These are phyloP conservation scores for Lizonia empirigonia DNA, from an alignment of 2,329 filamentous ascomycete species.

Conservation along the genomic window DNA sequence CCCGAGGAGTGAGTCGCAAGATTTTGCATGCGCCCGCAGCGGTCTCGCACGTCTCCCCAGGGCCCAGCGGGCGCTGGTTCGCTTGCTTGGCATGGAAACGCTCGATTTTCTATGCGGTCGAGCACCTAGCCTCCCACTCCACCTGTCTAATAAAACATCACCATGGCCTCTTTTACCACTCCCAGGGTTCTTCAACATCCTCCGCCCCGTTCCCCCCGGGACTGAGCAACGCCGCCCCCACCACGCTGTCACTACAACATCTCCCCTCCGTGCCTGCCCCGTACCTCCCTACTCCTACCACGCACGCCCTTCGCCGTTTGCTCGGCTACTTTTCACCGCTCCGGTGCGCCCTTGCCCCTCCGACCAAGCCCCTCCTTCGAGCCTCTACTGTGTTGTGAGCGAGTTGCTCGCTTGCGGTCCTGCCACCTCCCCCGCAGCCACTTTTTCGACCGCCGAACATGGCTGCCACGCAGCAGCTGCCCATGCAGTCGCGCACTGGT, in stretches of 20 bases:
- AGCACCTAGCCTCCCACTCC: slow-evolving; percentile 30
- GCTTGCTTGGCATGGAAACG: slow-evolving; percentile 16
- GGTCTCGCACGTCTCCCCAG: slow-evolving; percentile 11
- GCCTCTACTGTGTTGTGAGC: slow-evolving; percentile 17
- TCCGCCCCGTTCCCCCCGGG: slow-evolving; percentile 58
- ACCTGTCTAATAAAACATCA: slow-evolving; percentile 42
- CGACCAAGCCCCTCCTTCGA: slow-evolving; percentile 20
- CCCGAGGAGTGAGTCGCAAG: slow-evolving; percentile 10
- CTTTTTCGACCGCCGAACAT: slow-evolving; percentile 39
- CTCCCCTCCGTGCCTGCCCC: slow-evolving; percentile 11
- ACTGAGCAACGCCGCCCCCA: slow-evolving; percentile 49
- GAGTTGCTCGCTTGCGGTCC: slow-evolving; percentile 20
- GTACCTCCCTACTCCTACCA: slow-evolving; percentile 10
- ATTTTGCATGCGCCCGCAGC: slow-evolving; percentile 10
- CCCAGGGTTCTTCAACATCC: slow-evolving; percentile 52
- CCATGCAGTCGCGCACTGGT: slow-evolving; percentile 72
- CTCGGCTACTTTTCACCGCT: slow-evolving; percentile 37
- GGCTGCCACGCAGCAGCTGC: slow-evolving; percentile 53
- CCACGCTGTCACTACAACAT: slow-evolving; percentile 17
- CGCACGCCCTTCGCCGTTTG: slow-evolving; percentile 29
- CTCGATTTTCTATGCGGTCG: slow-evolving; percentile 18
- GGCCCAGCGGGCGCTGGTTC: slow-evolving; percentile 14
- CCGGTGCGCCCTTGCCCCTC: slow-evolving; percentile 25
- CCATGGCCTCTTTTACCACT: slow-evolving; percentile 49
- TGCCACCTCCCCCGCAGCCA: slow-evolving; percentile 4